Evolutionary conservation across 2,329 filamentous ascomycete species (phyloP).

Genomic region (Penicillium sp.): DNA sequence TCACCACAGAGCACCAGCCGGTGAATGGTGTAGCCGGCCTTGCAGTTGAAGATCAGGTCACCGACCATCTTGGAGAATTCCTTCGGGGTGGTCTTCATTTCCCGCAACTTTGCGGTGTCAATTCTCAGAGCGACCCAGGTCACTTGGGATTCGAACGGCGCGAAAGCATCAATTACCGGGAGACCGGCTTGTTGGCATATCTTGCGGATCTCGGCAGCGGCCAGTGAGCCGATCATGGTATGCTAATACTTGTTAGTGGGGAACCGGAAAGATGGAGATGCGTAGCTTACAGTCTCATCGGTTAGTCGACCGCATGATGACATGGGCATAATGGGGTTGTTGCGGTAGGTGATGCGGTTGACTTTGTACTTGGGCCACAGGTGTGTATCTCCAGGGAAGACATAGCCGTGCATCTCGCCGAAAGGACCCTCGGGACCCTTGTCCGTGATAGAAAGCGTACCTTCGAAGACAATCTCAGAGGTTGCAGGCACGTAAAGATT

Average conservation of each 20-base stretch:
- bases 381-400: constrained; percentile 44
- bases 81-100: constrained; percentile 50
- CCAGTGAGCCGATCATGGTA: constrained; percentile 44
- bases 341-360: constrained; percentile 49
- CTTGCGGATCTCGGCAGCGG: constrained; percentile 44
- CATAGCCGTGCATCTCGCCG: constrained; percentile 49
- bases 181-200: constrained; percentile 38
- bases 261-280: background rate
- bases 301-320: constrained; percentile 43
- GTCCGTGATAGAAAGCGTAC: constrained; percentile 47
- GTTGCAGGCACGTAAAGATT: constrained; percentile 50
- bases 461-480: constrained; percentile 53
- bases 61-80: constrained; percentile 44
- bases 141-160: constrained; percentile 48
- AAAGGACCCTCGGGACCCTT: constrained; percentile 50
- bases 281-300: constrained; percentile 42
- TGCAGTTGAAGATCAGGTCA: constrained; percentile 42
- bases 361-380: constrained; percentile 44
- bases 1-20: constrained; percentile 48
- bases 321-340: constrained; percentile 49
- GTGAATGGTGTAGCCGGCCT: constrained; percentile 45
- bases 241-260: constrained; percentile 18
- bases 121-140: constrained; percentile 55
- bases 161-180: constrained; percentile 46
- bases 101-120: constrained; percentile 55